Conservation (phyloP, 495 filamentous ascomycete genomes). For the Penicillium lagena region DNA sequence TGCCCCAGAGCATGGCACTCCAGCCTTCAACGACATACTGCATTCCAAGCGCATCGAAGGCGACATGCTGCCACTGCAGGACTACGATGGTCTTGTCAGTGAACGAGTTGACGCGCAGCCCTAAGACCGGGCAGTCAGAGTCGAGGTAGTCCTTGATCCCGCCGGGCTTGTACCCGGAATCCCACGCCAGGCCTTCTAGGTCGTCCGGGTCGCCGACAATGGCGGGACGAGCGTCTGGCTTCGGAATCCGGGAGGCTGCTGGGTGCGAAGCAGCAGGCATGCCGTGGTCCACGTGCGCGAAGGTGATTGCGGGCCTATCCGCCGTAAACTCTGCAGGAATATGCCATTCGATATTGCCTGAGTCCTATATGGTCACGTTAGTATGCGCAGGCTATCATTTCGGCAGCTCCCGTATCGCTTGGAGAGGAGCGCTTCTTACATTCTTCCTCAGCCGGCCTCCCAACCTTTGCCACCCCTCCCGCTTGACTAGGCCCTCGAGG, state of each 20-base stretch:
- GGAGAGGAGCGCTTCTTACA: constrained; percentile 12
- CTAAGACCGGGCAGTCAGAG: constrained; percentile 38
- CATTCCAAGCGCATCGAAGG: constrained; percentile 16
- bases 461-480: constrained; percentile 38
- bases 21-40: constrained; percentile 17
- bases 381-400: no score
- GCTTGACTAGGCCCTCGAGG: constrained; percentile 30
- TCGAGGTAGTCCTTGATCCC: constrained; percentile 35
- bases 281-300: constrained; percentile 24
- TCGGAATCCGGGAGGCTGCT: constrained; percentile 19
- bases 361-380: constrained; percentile 6
- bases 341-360: constrained; percentile 35
- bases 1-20: constrained; percentile 16
- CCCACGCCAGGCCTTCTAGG: constrained; percentile 12
- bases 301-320: constrained; percentile 29
- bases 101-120: constrained; percentile 43
- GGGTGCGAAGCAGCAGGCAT: constrained; percentile 24
- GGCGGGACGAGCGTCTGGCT: constrained; percentile 5
- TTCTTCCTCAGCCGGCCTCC: constrained; percentile 38
- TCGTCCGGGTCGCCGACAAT: constrained; percentile 14
- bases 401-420: no score
- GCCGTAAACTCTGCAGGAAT: constrained; percentile 31
- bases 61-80: constrained; percentile 22
- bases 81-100: constrained; percentile 42
- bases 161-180: constrained; percentile 10